Evolutionary conservation across 2,329 filamentous ascomycete genomes (phyloP).

Genomic region (Colletotrichum orbiculare): DNA sequence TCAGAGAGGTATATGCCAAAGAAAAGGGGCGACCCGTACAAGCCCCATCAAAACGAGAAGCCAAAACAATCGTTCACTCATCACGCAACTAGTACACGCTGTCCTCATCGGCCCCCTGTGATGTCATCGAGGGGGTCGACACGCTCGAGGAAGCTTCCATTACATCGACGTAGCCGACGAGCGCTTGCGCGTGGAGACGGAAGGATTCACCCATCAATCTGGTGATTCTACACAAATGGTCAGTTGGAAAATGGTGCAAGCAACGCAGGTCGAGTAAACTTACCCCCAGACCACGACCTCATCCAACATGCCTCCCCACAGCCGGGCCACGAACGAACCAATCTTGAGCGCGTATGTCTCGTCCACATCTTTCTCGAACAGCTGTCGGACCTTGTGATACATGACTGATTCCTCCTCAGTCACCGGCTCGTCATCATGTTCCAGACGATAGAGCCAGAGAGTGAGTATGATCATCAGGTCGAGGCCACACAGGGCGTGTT

Average conservation of each 20-base stretch:
- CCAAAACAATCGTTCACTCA: slow-evolving; percentile 64
- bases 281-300: slow-evolving; percentile 99
- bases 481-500: slow-evolving; percentile 95
- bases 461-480: slow-evolving; percentile 98
- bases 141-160: slow-evolving; percentile 75
- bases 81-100: slow-evolving; percentile 73
- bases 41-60: slow-evolving; percentile 43
- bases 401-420: slow-evolving; percentile 86
- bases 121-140: slow-evolving; percentile 78
- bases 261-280: slow-evolving; percentile 55
- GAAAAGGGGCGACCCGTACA: slow-evolving; percentile 46
- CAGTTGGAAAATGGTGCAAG: too few species aligned
- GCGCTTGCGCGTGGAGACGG: slow-evolving; percentile 93
- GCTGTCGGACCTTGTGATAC: slow-evolving; percentile 90
- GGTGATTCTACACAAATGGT: slow-evolving; percentile 73
- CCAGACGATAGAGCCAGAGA: slow-evolving; percentile 97
- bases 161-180: slow-evolving; percentile 94
- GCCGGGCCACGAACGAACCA: slow-evolving; percentile 92
- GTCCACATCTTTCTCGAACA: slow-evolving; percentile 92
- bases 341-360: slow-evolving; percentile 85
- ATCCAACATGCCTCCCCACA: slow-evolving; percentile 98
- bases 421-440: slow-evolving; percentile 96
- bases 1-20: slow-evolving; percentile 58
- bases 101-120: slow-evolving; percentile 76
- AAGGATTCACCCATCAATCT: slow-evolving; percentile 98